Conservation (phyloP, 2,329 filamentous ascomycete genomes). For the Botrytis elliptica region DNA sequence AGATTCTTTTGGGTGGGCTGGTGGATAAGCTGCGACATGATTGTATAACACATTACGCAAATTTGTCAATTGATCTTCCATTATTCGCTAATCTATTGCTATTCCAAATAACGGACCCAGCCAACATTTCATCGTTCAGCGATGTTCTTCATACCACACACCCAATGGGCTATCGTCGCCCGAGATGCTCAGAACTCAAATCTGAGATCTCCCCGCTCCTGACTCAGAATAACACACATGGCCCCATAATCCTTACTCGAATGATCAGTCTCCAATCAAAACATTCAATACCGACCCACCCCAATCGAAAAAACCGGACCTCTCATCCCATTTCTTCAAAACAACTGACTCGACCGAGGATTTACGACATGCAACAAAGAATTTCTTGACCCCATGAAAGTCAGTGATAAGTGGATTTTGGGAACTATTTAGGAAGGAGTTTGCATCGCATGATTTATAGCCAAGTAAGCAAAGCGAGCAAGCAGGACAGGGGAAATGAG, state of each 20-base stretch:
- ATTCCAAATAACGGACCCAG: not conserved
- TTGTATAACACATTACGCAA: not conserved
- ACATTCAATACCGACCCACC: not conserved
- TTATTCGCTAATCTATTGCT: not conserved
- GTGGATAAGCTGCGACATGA: not conserved
- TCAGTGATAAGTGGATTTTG: slow-evolving; percentile 12
- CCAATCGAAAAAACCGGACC: not conserved
- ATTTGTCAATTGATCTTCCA: not conserved
- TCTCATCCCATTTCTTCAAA: not conserved
- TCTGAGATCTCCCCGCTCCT: not conserved
- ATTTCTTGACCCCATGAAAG: not conserved
- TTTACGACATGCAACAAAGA: slow-evolving; percentile 19
- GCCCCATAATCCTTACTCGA: not conserved
- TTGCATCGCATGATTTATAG: not conserved
- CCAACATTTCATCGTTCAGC: not conserved
- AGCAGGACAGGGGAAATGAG: not conserved
- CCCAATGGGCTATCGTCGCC: not conserved
- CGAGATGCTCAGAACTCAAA: not conserved
- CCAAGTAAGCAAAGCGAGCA: not conserved
- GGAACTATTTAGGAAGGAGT: not conserved
- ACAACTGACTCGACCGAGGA: slow-evolving; percentile 21
- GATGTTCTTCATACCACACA: not conserved
- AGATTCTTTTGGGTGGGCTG: not conserved
- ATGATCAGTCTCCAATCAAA: not conserved
- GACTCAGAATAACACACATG: not conserved